Conservation (phyloP, 768 basidiomycete genomes). For the Tylopilus sp. region DNA sequence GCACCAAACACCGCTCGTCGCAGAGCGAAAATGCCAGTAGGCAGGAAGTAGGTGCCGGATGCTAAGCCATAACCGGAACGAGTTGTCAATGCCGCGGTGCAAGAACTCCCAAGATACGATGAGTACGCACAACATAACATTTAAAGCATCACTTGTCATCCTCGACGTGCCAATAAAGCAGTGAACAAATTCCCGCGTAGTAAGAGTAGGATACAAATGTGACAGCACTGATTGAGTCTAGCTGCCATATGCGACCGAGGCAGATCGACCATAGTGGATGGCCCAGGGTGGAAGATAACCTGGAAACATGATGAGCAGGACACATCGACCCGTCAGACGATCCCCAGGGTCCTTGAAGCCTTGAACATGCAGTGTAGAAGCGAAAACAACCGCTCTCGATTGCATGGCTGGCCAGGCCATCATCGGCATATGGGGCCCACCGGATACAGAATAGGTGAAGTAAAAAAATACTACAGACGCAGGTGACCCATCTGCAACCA, state of each 20-base stretch:
- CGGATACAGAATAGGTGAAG: slow-evolving; percentile 13
- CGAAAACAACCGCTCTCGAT: slow-evolving; percentile 27
- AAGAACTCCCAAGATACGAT: background rate
- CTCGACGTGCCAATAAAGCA: slow-evolving; percentile 13
- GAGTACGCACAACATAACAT: slow-evolving; percentile 21
- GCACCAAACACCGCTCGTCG: background rate
- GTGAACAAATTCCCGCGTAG: slow-evolving; percentile 18
- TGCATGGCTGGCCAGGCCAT: slow-evolving; percentile 20
- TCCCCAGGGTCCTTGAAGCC: slow-evolving; percentile 42
- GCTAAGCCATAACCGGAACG: slow-evolving; percentile 13
- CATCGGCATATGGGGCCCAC: slow-evolving; percentile 11
- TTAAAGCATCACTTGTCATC: slow-evolving; percentile 22
- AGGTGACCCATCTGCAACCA: slow-evolving; percentile 32
- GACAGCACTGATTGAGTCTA: slow-evolving; percentile 10
- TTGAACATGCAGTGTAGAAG: slow-evolving; percentile 31
- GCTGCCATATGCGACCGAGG: slow-evolving; percentile 19
- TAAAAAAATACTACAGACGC: slow-evolving; percentile 25
- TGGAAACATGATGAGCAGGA: slow-evolving; percentile 41
- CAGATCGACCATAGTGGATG: slow-evolving; percentile 26
- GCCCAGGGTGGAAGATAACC: slow-evolving; percentile 15
- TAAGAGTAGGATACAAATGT: slow-evolving; percentile 17
- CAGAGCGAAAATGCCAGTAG: slow-evolving; percentile 7
- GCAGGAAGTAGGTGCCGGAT: slow-evolving; percentile 15
- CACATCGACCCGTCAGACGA: slow-evolving; percentile 30
- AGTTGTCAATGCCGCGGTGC: slow-evolving; percentile 14